phyloP scores from a whole-genome alignment of 768 basidiomycete genomes.

The Trametes sanguinea region DNA sequence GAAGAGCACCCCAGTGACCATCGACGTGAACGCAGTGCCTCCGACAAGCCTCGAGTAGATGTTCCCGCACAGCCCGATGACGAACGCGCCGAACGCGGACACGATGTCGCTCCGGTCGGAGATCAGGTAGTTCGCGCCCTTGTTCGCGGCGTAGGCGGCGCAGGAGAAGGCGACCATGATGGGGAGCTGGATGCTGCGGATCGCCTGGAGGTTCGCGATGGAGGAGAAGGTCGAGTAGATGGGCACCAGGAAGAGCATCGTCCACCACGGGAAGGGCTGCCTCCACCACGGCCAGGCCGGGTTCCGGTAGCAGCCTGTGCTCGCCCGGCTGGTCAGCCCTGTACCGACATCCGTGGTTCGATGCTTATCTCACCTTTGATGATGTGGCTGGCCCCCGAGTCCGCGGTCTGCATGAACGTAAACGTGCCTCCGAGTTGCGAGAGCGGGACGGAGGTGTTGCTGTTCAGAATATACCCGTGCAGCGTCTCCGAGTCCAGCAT shows the following conservation, averaged over 20 bases:
- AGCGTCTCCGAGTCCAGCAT: slow-evolving; percentile 34
- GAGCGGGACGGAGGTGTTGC: slow-evolving; percentile 26
- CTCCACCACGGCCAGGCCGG: slow-evolving; percentile 76
- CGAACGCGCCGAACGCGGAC: slow-evolving; percentile 76
- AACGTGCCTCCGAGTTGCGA: slow-evolving; percentile 31
- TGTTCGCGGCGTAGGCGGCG: slow-evolving; percentile 71
- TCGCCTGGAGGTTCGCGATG: slow-evolving; percentile 73
- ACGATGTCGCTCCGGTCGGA: slow-evolving; percentile 73
- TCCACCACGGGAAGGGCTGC: slow-evolving; percentile 81
- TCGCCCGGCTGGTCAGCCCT: neutral
- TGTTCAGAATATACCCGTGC: slow-evolving; percentile 53
- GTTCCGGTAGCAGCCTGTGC: slow-evolving; percentile 71
- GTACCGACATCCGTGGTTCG: neutral
- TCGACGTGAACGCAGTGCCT: slow-evolving; percentile 85
- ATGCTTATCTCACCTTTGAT: slow-evolving; percentile 29
- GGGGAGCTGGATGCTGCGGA: slow-evolving; percentile 67
- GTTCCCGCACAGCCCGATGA: slow-evolving; percentile 79
- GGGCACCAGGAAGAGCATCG: slow-evolving; percentile 75
- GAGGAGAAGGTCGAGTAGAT: slow-evolving; percentile 74
- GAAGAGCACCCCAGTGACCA: slow-evolving; percentile 93
- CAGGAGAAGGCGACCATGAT: slow-evolving; percentile 82
- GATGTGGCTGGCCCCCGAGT: slow-evolving; percentile 24
- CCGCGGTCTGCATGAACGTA: slow-evolving; percentile 28
- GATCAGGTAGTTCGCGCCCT: slow-evolving; percentile 58
- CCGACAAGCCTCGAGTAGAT: slow-evolving; percentile 73